Evolutionary conservation across 1,284 basidiomycete species (phyloP).

Genomic region (Sporisorium iseilematis-ciliati): DNA sequence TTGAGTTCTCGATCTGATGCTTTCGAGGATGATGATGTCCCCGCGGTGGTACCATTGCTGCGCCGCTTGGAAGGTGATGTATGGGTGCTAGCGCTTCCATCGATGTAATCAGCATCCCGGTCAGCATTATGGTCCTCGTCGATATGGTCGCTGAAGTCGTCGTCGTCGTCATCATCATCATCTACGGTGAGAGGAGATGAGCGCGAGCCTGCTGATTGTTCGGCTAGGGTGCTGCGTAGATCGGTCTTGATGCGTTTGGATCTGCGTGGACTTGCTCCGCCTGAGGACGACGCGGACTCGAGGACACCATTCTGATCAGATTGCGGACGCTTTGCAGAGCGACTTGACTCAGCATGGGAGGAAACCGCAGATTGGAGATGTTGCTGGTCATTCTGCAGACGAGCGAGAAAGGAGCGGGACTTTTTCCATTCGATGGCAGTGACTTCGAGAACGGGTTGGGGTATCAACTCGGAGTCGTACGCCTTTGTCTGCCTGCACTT

Average conservation of each 20-base stretch:
- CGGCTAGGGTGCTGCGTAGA: slow-evolving; percentile 3
- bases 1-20: slow-evolving; percentile 26
- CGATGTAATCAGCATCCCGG: slow-evolving; percentile 21
- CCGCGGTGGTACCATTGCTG: neutral
- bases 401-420: slow-evolving; percentile 34
- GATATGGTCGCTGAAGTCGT: slow-evolving; percentile 8
- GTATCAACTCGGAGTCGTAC: slow-evolving; percentile 62
- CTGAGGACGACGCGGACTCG: neutral
- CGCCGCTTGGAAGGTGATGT: slow-evolving; percentile 28
- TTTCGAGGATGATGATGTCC: neutral
- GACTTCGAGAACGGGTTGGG: slow-evolving; percentile 57
- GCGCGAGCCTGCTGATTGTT: slow-evolving; percentile 26
- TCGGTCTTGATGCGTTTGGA: slow-evolving; percentile 42
- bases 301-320: neutral
- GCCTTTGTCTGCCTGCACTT: slow-evolving; percentile 66
- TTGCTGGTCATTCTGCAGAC: slow-evolving; percentile 15
- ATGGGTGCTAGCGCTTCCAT: slow-evolving; percentile 1
- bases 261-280: slow-evolving; percentile 29
- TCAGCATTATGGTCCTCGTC: slow-evolving; percentile 18
- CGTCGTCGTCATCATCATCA: slow-evolving; percentile 39
- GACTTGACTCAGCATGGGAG: slow-evolving; percentile 11
- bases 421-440: slow-evolving; percentile 60
- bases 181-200: slow-evolving; percentile 39
- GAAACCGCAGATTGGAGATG: neutral
- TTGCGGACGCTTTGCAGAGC: slow-evolving; percentile 17